Evolutionary conservation across 306 rosid species (phyloP).

Genomic region (Cicer bijugum): DNA sequence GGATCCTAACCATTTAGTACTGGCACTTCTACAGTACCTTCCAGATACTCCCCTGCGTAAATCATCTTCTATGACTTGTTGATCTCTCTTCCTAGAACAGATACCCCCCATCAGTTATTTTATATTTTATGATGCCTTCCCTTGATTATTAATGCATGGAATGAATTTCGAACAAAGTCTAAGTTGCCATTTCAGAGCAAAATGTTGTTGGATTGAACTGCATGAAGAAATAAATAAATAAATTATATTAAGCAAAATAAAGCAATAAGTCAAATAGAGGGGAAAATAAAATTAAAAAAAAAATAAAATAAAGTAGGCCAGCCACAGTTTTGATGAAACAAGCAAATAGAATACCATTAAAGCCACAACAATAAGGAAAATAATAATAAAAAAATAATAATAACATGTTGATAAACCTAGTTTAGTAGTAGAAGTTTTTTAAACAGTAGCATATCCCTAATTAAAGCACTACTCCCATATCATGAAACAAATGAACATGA

Average conservation of each 20-base stretch:
- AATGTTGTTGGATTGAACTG: slow-evolving; percentile 39
- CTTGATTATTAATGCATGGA: slow-evolving; percentile 13
- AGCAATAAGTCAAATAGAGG: background rate
- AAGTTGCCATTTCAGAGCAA: slow-evolving; percentile 39
- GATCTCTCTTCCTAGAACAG: slow-evolving; percentile 74
- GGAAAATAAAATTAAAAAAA: background rate
- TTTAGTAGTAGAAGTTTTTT: background rate
- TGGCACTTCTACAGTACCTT: slow-evolving; percentile 56
- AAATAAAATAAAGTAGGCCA: slow-evolving; percentile 30
- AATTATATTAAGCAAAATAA: background rate
- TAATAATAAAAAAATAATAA: background rate
- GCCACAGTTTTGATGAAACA: slow-evolving; percentile 14
- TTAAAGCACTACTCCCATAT: background rate
- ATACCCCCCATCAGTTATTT: slow-evolving; percentile 64
- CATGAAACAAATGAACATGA: background rate
- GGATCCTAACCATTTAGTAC: slow-evolving; percentile 62
- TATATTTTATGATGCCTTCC: background rate
- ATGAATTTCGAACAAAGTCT: slow-evolving; percentile 20
- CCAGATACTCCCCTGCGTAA: slow-evolving; percentile 44
- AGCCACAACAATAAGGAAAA: background rate
- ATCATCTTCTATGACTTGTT: slow-evolving; percentile 53
- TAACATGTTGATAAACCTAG: background rate
- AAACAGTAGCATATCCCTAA: background rate
- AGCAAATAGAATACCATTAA: background rate
- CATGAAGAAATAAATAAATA: slow-evolving; percentile 7